Conservation (phyloP, 257 asterid genomes). For the Petrea volubilis region DNA sequence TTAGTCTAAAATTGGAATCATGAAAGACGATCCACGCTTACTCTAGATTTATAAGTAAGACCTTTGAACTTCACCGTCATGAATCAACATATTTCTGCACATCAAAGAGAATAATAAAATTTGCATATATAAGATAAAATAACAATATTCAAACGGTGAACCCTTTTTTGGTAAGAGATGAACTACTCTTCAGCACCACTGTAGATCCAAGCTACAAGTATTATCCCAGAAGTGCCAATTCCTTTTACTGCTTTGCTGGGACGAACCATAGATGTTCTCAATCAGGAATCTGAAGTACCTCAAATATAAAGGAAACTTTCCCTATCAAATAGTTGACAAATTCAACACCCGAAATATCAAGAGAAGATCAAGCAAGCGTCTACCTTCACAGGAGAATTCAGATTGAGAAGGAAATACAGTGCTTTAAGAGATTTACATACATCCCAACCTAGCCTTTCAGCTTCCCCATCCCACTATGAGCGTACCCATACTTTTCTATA, state of each 20-base stretch:
- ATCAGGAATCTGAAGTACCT: constrained; percentile 84
- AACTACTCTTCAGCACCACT: constrained; percentile 96
- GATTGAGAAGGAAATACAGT: constrained; percentile 82
- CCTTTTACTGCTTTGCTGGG: constrained; percentile 64
- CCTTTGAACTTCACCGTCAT: background rate
- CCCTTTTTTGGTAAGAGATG: constrained; percentile 68
- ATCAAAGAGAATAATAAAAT: background rate
- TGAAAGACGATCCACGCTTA: background rate
- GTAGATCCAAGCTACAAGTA: constrained; percentile 92
- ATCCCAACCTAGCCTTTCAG: constrained; percentile 83
- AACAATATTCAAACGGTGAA: constrained; percentile 71
- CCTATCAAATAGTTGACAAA: constrained; percentile 29
- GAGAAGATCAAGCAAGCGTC: constrained; percentile 22
- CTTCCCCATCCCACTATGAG: constrained; percentile 47
- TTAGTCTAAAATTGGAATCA: constrained; percentile 15
- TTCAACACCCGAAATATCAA: background rate
- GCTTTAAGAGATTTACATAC: constrained; percentile 82
- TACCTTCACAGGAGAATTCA: constrained; percentile 97
- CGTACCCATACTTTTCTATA: too few relatives aligned
- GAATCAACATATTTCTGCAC: background rate
- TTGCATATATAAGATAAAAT: constrained; percentile 18
- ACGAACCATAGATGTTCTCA: constrained; percentile 81
- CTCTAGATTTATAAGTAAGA: background rate
- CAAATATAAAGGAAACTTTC: constrained; percentile 38
- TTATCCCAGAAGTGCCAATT: constrained; percentile 66